phyloP scores from a whole-genome alignment of 1,284 basidiomycete genomes.

The Laetiporus sulphureus region DNA sequence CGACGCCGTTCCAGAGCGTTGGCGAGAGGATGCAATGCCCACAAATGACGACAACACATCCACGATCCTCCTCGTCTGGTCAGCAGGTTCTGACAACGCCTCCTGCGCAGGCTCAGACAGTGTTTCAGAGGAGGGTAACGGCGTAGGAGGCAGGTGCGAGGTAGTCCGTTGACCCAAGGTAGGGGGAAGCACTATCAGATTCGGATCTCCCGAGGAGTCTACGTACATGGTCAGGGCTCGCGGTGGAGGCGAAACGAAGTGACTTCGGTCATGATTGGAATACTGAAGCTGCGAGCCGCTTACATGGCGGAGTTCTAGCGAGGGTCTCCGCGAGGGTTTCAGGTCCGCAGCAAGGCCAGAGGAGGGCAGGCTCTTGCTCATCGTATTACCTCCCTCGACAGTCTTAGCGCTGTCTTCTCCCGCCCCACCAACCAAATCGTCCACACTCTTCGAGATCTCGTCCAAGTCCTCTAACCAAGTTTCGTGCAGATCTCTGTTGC shows the following conservation, averaged over 20 bases:
- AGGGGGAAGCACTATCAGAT: constrained; percentile 54
- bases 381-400: constrained; percentile 1
- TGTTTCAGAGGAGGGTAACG: constrained; percentile 24
- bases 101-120: constrained; percentile 16
- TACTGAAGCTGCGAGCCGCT: constrained; percentile 38
- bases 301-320: constrained; percentile 33
- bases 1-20: not conserved
- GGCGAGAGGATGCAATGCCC: constrained; percentile 7
- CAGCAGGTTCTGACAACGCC: constrained; percentile 9
- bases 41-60: constrained; percentile 25
- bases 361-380: constrained; percentile 3
- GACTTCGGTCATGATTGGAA: constrained; percentile 41
- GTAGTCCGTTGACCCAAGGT: constrained; percentile 58
- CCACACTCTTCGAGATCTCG: constrained; percentile 54
- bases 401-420: constrained; percentile 11
- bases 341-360: constrained; percentile 18
- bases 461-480: constrained; percentile 57
- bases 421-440: constrained; percentile 39
- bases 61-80: constrained; percentile 14
- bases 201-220: constrained; percentile 44
- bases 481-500: constrained; percentile 35
- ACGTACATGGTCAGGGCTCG: constrained; percentile 68
- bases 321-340: constrained; percentile 35
- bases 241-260: constrained; percentile 59
- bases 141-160: constrained; percentile 28